Base-by-base conservation (phyloP, 495 filamentous ascomycete species). In the Oleoguttula mirabilis region DNA sequence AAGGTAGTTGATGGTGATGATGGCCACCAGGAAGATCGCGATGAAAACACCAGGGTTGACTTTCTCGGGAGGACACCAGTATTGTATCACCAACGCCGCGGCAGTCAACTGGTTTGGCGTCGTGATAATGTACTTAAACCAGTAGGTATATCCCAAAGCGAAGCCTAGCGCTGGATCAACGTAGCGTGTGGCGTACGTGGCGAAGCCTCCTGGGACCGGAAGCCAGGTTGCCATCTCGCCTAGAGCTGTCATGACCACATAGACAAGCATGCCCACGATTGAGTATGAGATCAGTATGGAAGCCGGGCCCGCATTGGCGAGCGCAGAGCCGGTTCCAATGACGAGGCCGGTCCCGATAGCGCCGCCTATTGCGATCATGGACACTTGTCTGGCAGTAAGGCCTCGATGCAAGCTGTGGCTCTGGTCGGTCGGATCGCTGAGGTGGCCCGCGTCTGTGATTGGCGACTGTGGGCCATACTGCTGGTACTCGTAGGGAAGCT, bases 311-410 rank as follows among this genome's bases (percentile, higher is more conserved):
- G 37, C 38, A 2, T 20, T 32, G 10, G 45, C 23, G 10, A 42
- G 32, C 6, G 36, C 45, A 11, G 23, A 32, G 2, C 50, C 51
- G 41, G 37, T 52, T 21, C 36, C 58, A 11, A 83, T 71, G 14
- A 75, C 72, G 48, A 69, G 63, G 22, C 77, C 77, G 35, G 75
- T 80, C 24, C 67, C 72, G 21, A 52, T 55, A 7, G 16, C 36
- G 10, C 81, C 81, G 31, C 81, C 81, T 51, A 92, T 84, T 3
- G 84, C 84, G 69, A 92, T 88, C 75, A 86, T 76, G 50, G 77
- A 77, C 48, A 84, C 73, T 42, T 84, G 79, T 22, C 77, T 69
- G 1, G 79, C 69, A 45, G 75, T 72, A 34, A 85, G 60, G 4
- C 71, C 70, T 27, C 77, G 72, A 36, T 76, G 77, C 14, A 86